These are phyloP conservation scores for Panicum miliaceum DNA, from an alignment of 176 grass and related monocot species.

Conservation along the genomic window DNA sequence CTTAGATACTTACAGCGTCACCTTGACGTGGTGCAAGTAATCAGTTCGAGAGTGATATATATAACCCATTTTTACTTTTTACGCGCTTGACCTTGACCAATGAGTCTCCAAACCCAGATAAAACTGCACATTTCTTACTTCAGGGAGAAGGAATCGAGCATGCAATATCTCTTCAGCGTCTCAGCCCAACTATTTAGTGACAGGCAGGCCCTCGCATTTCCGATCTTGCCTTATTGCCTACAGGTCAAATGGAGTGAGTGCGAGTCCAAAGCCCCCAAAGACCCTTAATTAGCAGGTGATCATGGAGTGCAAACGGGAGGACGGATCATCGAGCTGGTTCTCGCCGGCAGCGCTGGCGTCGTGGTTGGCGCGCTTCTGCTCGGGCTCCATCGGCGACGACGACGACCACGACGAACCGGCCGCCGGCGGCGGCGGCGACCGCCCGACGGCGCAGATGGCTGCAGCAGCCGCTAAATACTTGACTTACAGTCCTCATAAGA, in stretches of 20 bases:
- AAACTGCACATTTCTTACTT: neutral
- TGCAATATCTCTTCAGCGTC: neutral
- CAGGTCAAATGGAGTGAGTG: neutral
- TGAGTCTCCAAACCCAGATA: neutral
- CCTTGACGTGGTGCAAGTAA: too few species aligned
- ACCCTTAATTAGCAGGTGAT: neutral
- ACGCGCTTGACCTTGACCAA: constrained; percentile 10
- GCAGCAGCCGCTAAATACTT: constrained; percentile 7
- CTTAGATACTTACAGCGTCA: too few species aligned
- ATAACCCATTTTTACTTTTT: neutral
- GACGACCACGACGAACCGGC: neutral
- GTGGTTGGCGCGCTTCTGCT: constrained; percentile 40
- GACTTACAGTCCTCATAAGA: constrained; percentile 30
- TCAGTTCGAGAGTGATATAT: too few species aligned
- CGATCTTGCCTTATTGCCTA: neutral
- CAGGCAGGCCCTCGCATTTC: neutral
- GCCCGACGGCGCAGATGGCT: constrained; percentile 18
- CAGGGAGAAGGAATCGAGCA: neutral
- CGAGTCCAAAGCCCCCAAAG: neutral
- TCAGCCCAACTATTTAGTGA: neutral
- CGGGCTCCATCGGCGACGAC: neutral
- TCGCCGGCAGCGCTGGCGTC: constrained; percentile 33
- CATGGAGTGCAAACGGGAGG: constrained; percentile 20
- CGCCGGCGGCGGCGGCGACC: neutral
- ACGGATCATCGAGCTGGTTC: neutral